Evolutionary conservation across 2,329 filamentous ascomycete species (phyloP).

Genomic region (Diplodia corticola): DNA sequence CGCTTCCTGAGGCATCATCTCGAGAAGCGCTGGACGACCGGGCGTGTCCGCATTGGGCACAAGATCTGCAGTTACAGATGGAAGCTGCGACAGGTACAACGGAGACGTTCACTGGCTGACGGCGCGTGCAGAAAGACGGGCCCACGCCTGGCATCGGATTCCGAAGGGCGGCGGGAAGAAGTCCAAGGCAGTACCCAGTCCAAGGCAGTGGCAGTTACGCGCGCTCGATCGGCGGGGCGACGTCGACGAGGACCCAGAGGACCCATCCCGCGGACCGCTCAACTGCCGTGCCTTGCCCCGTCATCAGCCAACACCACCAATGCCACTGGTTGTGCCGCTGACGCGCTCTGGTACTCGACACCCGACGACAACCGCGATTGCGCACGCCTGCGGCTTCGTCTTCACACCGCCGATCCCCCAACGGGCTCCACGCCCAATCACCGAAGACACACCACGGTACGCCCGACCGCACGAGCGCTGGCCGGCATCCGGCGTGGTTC

Average conservation of each 20-base stretch:
- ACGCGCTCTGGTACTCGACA: background rate
- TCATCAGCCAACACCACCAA: conserved; percentile 5
- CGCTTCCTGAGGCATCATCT: conserved; percentile 20
- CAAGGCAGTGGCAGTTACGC: background rate
- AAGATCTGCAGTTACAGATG: conserved; percentile 19
- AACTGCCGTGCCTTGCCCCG: conserved; percentile 4
- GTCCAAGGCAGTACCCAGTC: conserved; percentile 2
- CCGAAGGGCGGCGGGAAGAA: conserved; percentile 8
- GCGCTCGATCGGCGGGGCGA: conserved; percentile 6
- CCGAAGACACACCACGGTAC: conserved; percentile 20
- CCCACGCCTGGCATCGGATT: background rate
- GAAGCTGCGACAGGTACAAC: conserved; percentile 2
- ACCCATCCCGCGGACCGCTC: conserved; percentile 1
- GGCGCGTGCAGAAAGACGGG: conserved; percentile 16
- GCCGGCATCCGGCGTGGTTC: background rate
- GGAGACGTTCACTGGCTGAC: conserved; percentile 3
- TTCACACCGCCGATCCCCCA: conserved; percentile 10
- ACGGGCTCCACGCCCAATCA: conserved; percentile 18
- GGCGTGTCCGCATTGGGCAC: background rate
- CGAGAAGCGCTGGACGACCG: background rate
- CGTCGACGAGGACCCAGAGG: background rate
- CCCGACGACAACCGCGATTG: conserved; percentile 1
- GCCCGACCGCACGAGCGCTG: conserved; percentile 12
- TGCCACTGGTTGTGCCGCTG: conserved; percentile 5
- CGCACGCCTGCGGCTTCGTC: background rate